Base-by-base conservation (phyloP, 2,329 filamentous ascomycete genomes). In the Aspergillus spinulosporus region DNA sequence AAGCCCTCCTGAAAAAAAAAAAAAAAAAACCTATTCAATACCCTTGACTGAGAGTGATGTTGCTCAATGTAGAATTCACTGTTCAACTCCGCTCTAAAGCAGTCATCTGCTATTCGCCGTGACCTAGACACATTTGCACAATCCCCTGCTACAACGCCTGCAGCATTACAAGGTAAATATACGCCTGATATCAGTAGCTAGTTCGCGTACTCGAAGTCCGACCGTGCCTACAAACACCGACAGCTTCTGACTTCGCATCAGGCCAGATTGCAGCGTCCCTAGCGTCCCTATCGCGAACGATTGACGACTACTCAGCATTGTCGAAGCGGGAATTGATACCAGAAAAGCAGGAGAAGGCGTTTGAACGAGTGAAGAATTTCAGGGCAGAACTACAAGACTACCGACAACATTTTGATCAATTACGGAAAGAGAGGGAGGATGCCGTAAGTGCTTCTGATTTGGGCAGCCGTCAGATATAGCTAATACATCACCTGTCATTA, bases 301-400 rank as follows among this genome's bases (percentile, higher is more conserved):
- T 99, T 62, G 92, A 97, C 76, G 92, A 97, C 71, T 99, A 99
- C 79, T 85, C 88, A 67, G 83, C 84, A 54, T 85, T 96, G 31
- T 88, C 92, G 1, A 89, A 90, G 63, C 89, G 93, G 67, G 94
- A 99, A 74, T 85, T 96, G 32, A 92, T 96, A 55, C 84, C 89
- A 3, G 88, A 90, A 58, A 99, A 97, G 76, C 90, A 96, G 65
- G 88, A 94, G 58, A 96, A 97, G 70, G 94, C 93, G 1, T 81
- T 85, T 62, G 91, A 95, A 70, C 85, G 94, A 44, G 82, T 96
- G 57, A 89, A 89, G 73, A 90, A 86, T 66, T 99, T 99, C 76
- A 87, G 90, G 57, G 75, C 82, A 43, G 93, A 97, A 69, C 83
- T 97, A 2, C 77, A 86, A 49, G 90, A 92, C 53, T 96, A 92